Evolutionary conservation across 2,329 filamentous ascomycete genomes (phyloP).

Genomic region (Ophiostoma triangulosporum): DNA sequence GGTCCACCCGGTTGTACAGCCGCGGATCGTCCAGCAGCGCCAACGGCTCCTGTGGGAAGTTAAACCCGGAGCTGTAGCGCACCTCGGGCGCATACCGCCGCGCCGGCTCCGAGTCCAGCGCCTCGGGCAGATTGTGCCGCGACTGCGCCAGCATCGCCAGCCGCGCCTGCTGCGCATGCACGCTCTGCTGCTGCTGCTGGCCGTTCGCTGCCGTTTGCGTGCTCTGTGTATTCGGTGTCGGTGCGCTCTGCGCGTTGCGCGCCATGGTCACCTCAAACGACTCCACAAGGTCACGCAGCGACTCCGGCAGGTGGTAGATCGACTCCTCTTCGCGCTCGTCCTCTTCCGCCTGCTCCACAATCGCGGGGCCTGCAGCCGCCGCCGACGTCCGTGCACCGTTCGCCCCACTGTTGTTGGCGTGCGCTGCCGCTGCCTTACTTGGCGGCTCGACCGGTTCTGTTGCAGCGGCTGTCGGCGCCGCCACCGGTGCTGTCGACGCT

Average conservation of each 20-base stretch:
- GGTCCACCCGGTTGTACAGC: constrained; percentile 79
- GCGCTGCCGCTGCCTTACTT: neutral
- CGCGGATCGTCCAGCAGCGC: constrained; percentile 82
- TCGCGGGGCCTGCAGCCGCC: constrained; percentile 22
- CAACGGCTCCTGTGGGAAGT: constrained; percentile 88
- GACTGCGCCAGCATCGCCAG: constrained; percentile 65
- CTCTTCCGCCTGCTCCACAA: constrained; percentile 31
- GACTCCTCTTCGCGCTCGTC: constrained; percentile 55
- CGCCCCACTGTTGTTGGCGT: neutral
- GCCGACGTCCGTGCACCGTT: constrained; percentile 14
- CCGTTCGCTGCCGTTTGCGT: neutral
- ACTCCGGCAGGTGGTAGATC: constrained; percentile 83
- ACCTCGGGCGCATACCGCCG: constrained; percentile 74
- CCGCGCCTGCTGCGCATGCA: too few relatives aligned
- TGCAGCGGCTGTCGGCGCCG: constrained; percentile 12
- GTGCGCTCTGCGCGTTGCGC: constrained; percentile 34
- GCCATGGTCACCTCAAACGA: constrained; percentile 77
- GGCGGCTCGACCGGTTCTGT: constrained; percentile 26
- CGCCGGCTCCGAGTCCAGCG: constrained; percentile 67
- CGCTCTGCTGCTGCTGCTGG: too few relatives aligned
- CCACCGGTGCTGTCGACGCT: neutral
- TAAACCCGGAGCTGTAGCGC: constrained; percentile 58
- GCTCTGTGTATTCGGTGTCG: constrained; percentile 15
- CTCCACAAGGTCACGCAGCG: constrained; percentile 78
- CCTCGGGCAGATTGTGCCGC: constrained; percentile 59